Base-by-base conservation (phyloP, 495 filamentous ascomycete genomes). In the Talaromyces proteolyticus region DNA sequence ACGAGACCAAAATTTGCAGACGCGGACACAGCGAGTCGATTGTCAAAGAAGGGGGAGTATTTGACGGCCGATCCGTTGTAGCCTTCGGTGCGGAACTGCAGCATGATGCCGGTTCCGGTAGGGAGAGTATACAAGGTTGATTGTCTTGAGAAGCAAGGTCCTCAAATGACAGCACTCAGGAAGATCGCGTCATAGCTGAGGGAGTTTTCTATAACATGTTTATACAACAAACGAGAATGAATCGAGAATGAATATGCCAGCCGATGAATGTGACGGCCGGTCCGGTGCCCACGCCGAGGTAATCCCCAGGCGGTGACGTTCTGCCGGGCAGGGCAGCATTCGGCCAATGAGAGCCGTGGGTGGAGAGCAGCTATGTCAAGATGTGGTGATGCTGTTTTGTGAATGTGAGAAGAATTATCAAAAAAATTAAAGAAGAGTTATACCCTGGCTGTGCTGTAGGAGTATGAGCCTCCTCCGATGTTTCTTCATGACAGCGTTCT, bases 31-130 rank as follows among this genome's bases (percentile, higher is more conserved):
- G 93, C 94, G 20, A 98, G 78, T 26, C 91, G 85, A 44, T 87
- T 91, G 71, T 96, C 92, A 75, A 92, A 93, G 76, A 96, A 98
- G 29, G 93, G 91, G 18, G 92, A 96, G 76, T 96, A 98, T 68
- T 96, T 95, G 59, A 95, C 88, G 56, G 87, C 85, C 67, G 91
- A 94, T 56, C 91, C 92, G 66, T 96, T 93, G 79, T 82, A 96
- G 66, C 91, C 92, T 56, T 88, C 78, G 19, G 93, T 97, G 55
- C 87, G 87, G 70, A 84, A 96, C 67, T 95, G 88, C 54, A 96
- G 84, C 92, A 97, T 96, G 50, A 48, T 36, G 20, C 22, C 22
- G 44, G 21, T 22, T 22, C 14, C 24, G 22, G 16, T 44, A n/a
- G n/a, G n/a, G n/a, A 44, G 20, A n/a, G 44, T 47, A 7, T 45